Conservation (phyloP, 2,329 filamentous ascomycete genomes). For the Pezicula rhizophila region DNA sequence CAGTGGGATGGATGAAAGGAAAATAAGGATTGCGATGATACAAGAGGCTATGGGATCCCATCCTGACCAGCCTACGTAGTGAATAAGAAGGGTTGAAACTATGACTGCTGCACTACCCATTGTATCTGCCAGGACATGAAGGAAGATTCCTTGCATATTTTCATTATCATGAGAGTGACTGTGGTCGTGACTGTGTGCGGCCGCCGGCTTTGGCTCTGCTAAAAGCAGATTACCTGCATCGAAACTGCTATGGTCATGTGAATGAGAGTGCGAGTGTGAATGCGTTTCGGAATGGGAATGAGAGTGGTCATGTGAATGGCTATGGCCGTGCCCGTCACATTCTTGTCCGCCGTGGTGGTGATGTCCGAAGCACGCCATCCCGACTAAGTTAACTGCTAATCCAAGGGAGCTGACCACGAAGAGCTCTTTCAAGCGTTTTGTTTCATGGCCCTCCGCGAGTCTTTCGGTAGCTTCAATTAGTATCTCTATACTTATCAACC, state of each 20-base stretch:
- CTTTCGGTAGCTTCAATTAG: conserved; percentile 90
- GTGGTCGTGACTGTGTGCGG: conserved; percentile 22
- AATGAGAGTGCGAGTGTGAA: conserved; percentile 11
- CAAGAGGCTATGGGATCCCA: conserved; percentile 95
- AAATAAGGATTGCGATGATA: conserved; percentile 87
- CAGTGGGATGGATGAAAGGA: conserved; percentile 83
- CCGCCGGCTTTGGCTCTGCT: background rate
- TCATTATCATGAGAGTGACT: conserved; percentile 74
- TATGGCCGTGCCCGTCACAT: conserved; percentile 25
- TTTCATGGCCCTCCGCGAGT: conserved; percentile 75
- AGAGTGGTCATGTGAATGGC: conserved; percentile 22
- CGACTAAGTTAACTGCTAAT: conserved; percentile 83
- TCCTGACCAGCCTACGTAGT: conserved; percentile 82
- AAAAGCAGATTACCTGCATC: background rate
- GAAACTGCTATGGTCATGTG: conserved; percentile 11
- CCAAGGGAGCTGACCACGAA: conserved; percentile 84
- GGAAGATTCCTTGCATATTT: conserved; percentile 96
- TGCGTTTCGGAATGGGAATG: conserved; percentile 28
- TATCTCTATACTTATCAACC: conserved; percentile 91
- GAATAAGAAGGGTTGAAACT: conserved; percentile 79
- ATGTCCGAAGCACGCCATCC: conserved; percentile 50
- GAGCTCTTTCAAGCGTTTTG: conserved; percentile 78
- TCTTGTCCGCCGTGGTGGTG: conserved; percentile 39
- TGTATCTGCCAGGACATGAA: conserved; percentile 92
- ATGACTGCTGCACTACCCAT: conserved; percentile 93